Conservation (phyloP, 768 basidiomycete genomes). For the Russula virescens region DNA sequence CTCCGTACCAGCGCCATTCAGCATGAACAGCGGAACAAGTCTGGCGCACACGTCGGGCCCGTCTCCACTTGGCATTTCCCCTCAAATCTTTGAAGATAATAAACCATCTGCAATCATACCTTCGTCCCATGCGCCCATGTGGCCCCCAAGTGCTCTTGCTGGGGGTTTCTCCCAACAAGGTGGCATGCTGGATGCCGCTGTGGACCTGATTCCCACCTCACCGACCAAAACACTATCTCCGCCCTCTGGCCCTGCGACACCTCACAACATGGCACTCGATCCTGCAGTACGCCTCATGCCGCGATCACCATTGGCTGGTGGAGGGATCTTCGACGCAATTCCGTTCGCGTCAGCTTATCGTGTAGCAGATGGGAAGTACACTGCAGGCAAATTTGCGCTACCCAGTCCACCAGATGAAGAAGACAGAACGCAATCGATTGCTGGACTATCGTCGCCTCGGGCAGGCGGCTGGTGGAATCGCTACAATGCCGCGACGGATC, state of each 20-base stretch:
- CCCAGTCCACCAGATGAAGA: slow-evolving; percentile 56
- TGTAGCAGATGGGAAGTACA: slow-evolving; percentile 67
- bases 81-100: slow-evolving; percentile 31
- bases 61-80: slow-evolving; percentile 33
- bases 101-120: slow-evolving; percentile 28
- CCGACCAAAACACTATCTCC: slow-evolving; percentile 44
- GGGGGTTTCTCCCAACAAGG: slow-evolving; percentile 14
- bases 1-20: slow-evolving; percentile 25
- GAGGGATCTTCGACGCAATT: slow-evolving; percentile 60
- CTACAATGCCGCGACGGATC: slow-evolving; percentile 64
- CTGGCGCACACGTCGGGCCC: slow-evolving; percentile 33
- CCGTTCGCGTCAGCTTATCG: slow-evolving; percentile 63
- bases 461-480: slow-evolving; percentile 43
- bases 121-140: slow-evolving; percentile 31
- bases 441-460: slow-evolving; percentile 30
- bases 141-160: slow-evolving; percentile 28
- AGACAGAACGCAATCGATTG: slow-evolving; percentile 24
- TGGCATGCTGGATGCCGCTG: slow-evolving; percentile 29
- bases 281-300: slow-evolving; percentile 27
- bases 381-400: slow-evolving; percentile 64
- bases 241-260: slow-evolving; percentile 15
- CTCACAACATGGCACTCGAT: slow-evolving; percentile 10
- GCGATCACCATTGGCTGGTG: slow-evolving; percentile 21
- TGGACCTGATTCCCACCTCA: slow-evolving; percentile 46
- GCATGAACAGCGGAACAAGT: slow-evolving; percentile 11